Conservation (phyloP, 2,329 filamentous ascomycete species). For the Colletotrichum lentis region DNA sequence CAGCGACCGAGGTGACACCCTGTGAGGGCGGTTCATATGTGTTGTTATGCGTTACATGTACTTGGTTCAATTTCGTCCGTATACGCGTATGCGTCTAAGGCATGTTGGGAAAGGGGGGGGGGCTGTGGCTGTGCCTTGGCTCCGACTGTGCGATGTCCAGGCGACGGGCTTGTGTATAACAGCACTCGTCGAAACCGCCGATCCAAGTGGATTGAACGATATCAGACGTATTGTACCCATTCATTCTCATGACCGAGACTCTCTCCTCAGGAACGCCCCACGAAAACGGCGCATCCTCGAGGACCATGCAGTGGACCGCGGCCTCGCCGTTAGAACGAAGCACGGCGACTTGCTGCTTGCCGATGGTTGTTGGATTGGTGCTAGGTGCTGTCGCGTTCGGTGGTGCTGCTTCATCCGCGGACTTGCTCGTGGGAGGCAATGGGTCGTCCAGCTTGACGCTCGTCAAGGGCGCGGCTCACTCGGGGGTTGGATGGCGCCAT, state of each 20-base stretch:
- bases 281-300: conserved; percentile 55
- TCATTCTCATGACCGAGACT: neutral
- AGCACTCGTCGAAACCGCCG: neutral
- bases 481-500: conserved; percentile 19
- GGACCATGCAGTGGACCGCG: conserved; percentile 40
- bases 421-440: neutral
- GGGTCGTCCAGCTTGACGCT: neutral
- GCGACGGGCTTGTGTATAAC: neutral
- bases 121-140: neutral
- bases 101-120: neutral
- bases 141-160: neutral
- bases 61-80: neutral
- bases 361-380: conserved; percentile 8
- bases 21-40: neutral
- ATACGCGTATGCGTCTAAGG: neutral
- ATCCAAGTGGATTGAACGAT: neutral
- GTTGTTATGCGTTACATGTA: neutral
- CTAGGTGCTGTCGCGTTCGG: conserved; percentile 19
- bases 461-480: conserved; percentile 7
- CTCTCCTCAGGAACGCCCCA: conserved; percentile 47
- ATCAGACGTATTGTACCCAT: neutral
- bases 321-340: conserved; percentile 4
- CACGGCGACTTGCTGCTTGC: conserved; percentile 10
- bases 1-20: neutral
- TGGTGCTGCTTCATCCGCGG: conserved; percentile 4